Percentiles rank a stretch among this genome's conserved stretches.
phyloP scores from a whole-genome alignment of 495 filamentous ascomycete species.

The Talaromyces trachyspermus region DNA sequence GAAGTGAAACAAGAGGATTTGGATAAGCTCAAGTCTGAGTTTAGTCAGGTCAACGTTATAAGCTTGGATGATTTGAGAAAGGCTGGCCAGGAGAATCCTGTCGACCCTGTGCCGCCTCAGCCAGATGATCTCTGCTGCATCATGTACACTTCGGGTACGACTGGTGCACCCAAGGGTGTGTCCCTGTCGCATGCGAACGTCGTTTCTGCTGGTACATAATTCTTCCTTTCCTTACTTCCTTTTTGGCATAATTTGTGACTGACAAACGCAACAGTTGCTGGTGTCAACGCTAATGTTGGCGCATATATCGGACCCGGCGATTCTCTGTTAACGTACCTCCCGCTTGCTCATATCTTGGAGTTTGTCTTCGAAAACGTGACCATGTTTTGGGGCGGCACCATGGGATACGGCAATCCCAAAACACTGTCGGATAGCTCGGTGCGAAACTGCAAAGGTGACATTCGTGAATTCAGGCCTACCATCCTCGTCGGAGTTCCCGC shows the following conservation, averaged over 20 bases:
- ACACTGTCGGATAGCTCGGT: constrained; percentile 87
- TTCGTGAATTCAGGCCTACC: constrained; percentile 85
- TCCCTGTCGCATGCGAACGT: constrained; percentile 84
- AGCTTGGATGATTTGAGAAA: constrained; percentile 83
- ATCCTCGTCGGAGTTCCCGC: constrained; percentile 92
- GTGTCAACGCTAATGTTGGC: constrained; percentile 79
- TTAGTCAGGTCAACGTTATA: constrained; percentile 61
- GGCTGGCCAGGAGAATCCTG: constrained; percentile 73
- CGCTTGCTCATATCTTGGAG: constrained; percentile 91
- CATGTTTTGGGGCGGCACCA: constrained; percentile 89
- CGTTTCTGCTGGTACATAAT: constrained; percentile 68
- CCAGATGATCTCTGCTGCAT: constrained; percentile 93
- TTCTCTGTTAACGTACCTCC: constrained; percentile 82
- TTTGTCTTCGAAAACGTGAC: constrained; percentile 94
- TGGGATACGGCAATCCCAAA: constrained; percentile 94
- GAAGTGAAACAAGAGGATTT: constrained; percentile 72
- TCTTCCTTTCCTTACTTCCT: constrained; percentile 3
- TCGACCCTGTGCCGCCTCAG: constrained; percentile 71
- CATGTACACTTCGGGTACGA: constrained; percentile 99
- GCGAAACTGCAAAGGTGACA: constrained; percentile 92
- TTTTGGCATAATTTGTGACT: background rate
- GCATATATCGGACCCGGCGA: constrained; percentile 82
- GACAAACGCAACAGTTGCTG: constrained; percentile 55
- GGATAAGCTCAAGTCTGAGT: constrained; percentile 67
- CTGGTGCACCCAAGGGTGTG: constrained; percentile 92